A percentile compares a stretch with the other conserved stretches of the same genome.
phyloP scores from a whole-genome alignment of 1,139 yeast genomes.

The Suhomyces ambrosiae region DNA sequence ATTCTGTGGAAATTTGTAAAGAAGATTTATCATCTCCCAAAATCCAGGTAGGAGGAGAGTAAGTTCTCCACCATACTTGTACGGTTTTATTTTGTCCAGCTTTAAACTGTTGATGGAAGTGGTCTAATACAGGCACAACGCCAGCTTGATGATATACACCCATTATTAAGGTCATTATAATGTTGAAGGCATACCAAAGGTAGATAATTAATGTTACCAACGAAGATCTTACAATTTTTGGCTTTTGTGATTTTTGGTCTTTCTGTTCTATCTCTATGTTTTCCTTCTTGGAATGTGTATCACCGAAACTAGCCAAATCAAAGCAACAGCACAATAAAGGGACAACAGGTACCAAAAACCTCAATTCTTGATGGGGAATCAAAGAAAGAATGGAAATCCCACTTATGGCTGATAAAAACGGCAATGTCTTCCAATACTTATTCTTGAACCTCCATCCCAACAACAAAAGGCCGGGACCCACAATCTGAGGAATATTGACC shows the following conservation, averaged over 20 bases:
- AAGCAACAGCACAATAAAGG: conserved; percentile 72
- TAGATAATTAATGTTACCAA: conserved; percentile 29
- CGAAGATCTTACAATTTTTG: conserved; percentile 7
- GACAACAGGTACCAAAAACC: conserved; percentile 77
- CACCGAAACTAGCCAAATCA: conserved; percentile 39
- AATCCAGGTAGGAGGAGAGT: conserved; percentile 90
- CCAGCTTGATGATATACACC: conserved; percentile 93
- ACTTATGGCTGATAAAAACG: conserved; percentile 62
- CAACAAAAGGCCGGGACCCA: conserved; percentile 73
- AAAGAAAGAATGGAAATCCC: conserved; percentile 64
- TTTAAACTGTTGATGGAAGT: conserved; percentile 23
- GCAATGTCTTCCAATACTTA: conserved; percentile 46
- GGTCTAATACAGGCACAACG: conserved; percentile 64
- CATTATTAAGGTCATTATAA: conserved; percentile 61
- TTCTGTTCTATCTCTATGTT: conserved; percentile 1
- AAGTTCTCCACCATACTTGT: conserved; percentile 91
- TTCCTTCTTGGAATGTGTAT: neutral
- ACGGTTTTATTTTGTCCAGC: conserved; percentile 24
- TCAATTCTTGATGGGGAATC: conserved; percentile 87
- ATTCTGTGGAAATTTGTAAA: conserved; percentile 23
- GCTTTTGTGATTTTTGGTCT: conserved; percentile 6
- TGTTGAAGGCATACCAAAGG: conserved; percentile 69
- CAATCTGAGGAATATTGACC: conserved; percentile 72
- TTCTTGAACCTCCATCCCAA: conserved; percentile 36
- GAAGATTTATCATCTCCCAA: conserved; percentile 43